Evolutionary conservation across 2,329 filamentous ascomycete species (phyloP), one percentile per base, ranked within the genome.

Genomic region (Trichoderma hamatum): DNA sequence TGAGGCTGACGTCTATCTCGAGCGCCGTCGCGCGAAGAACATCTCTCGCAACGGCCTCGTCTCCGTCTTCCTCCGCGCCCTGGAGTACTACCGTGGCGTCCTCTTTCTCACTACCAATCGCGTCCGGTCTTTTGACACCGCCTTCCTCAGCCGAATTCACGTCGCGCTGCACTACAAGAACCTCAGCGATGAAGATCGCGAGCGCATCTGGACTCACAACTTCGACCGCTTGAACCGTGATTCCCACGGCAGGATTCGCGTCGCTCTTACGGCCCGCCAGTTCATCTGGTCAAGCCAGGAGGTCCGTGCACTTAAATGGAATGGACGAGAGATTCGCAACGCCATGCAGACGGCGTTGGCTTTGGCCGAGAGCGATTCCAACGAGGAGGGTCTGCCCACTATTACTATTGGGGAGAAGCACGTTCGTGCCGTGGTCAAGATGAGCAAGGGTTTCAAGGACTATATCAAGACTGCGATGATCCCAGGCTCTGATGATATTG

Each of bases 1-100:
- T 73, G 87, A 89, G 75, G 86, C 85, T 3, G 87, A 89, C 67
- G 85, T 88, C 21, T 89, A 87, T 76, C 83, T 89, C 10, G 85
- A 88, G 75, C 76, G 82, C 64, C 84, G 87, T 2, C 77, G 77
- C 2, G 73, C 79, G 26, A 76, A 73, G 32, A 82, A 85, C 72
- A 80, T 84, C 59, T 76, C 75, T 26, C 82, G 82, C 69, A 85
- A 85, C 74, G 82, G 81, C 0, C 77, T 85, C 13, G 83, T 85
- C 30, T 83, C 81, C 19, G 77, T 84, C 67, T 85, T 85, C 75
- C 75, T 85, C 28, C 81, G 83, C n/a, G 82, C 82, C 0, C 79
- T 85, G 66, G 84, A 85, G 76, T 85, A 85, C 74, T 85, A 84
- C 76, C 78, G 79, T 3, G 84, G 84, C 60, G 80, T 84, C 36